phyloP scores from a whole-genome alignment of 345 rosid genomes.

The Lenwebbia sp. region DNA sequence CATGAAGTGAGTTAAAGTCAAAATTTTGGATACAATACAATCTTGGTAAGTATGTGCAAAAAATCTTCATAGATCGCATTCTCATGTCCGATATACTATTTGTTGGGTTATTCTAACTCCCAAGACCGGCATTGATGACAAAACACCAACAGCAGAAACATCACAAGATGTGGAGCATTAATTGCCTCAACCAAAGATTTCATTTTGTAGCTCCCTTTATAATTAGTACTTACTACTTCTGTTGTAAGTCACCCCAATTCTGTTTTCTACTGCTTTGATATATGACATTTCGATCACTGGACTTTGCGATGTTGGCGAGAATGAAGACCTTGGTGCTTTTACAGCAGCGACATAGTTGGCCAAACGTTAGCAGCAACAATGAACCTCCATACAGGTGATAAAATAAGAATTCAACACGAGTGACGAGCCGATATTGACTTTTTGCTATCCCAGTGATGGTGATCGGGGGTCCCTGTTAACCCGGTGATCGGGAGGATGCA shows the following conservation, averaged over 20 bases:
- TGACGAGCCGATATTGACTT: background rate
- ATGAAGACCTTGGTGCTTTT: background rate
- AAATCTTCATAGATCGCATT: background rate
- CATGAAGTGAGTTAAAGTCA: background rate
- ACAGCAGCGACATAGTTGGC: background rate
- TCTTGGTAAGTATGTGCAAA: background rate
- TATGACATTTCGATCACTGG: background rate
- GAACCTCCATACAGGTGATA: background rate
- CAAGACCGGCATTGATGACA: background rate
- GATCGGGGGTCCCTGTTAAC: background rate
- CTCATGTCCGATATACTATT: background rate
- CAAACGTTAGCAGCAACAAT: background rate
- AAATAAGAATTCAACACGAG: background rate
- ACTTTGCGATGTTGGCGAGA: background rate
- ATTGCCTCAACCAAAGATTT: background rate
- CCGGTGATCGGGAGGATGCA: background rate
- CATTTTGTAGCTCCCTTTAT: background rate
- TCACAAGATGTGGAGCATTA: background rate
- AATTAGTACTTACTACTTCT: background rate
- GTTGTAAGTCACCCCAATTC: background rate
- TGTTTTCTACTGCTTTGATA: background rate
- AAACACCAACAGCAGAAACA: background rate
- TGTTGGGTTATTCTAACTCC: background rate
- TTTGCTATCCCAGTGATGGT: background rate
- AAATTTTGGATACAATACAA: background rate